phyloP scores from a whole-genome alignment of 768 basidiomycete genomes.

The Russula abietina region DNA sequence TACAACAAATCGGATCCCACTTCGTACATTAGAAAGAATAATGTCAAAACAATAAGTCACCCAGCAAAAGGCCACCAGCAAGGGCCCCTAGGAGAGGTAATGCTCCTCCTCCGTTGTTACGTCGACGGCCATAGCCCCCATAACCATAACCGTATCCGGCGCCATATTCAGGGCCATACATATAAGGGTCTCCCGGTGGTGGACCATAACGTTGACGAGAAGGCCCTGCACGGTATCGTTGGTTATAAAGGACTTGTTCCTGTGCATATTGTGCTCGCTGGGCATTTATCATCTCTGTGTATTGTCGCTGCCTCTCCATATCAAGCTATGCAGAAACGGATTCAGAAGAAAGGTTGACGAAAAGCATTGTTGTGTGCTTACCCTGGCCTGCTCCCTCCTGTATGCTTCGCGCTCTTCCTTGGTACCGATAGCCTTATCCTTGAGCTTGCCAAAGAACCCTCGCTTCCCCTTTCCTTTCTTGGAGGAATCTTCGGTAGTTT shows the following conservation, averaged over 20 bases:
- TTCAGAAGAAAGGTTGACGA: not conserved
- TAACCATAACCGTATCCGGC: constrained; percentile 22
- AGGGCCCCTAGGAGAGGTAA: constrained; percentile 34
- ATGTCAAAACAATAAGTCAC: not conserved
- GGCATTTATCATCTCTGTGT: not conserved
- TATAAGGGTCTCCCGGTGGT: constrained; percentile 26
- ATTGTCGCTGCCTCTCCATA: constrained; percentile 7
- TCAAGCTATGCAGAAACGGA: constrained; percentile 12
- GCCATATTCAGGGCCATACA: constrained; percentile 12
- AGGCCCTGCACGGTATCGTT: constrained; percentile 1
- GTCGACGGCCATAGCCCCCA: not conserved
- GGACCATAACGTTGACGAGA: constrained; percentile 26
- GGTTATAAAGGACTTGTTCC: constrained; percentile 2
- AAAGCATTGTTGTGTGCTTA: constrained; percentile 13
- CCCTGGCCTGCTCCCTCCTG: constrained; percentile 32
- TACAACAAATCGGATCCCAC: not conserved
- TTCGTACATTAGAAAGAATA: not conserved
- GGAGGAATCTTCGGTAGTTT: not conserved
- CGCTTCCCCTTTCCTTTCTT: constrained; percentile 34
- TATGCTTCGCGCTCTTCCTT: constrained; percentile 56
- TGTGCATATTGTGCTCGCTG: constrained; percentile 7
- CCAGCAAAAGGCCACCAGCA: constrained; percentile 33
- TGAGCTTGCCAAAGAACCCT: constrained; percentile 54
- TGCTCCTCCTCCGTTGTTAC: constrained; percentile 22
- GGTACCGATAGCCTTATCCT: constrained; percentile 57